phyloP scores from a whole-genome alignment of 2,329 filamentous ascomycete genomes.

The Hypoxylon sp. region DNA sequence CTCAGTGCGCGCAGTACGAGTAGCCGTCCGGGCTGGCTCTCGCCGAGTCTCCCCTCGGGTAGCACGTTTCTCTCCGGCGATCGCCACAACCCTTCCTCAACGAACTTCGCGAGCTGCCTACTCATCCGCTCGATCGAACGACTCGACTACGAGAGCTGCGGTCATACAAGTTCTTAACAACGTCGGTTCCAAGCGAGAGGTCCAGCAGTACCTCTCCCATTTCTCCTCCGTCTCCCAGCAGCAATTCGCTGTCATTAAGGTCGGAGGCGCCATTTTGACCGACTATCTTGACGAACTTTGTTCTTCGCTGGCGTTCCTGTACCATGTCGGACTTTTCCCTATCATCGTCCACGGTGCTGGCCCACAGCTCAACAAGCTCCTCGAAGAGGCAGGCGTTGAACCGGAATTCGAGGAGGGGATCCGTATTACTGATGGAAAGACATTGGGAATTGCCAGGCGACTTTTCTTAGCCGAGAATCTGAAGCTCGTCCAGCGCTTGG shows the following conservation, averaged over 20 bases:
- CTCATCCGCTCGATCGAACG: conserved; percentile 53
- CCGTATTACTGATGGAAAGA: conserved; percentile 95
- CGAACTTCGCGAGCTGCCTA: conserved; percentile 57
- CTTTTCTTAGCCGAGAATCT: conserved; percentile 97
- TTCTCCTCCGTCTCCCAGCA: conserved; percentile 97
- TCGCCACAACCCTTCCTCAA: conserved; percentile 31
- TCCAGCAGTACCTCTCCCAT: conserved; percentile 96
- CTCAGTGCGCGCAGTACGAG: conserved; percentile 50
- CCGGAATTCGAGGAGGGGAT: conserved; percentile 98
- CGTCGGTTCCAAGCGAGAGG: conserved; percentile 95
- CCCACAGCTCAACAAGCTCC: conserved; percentile 91
- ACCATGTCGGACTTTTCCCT: conserved; percentile 94
- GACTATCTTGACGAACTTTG: conserved; percentile 94
- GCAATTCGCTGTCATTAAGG: conserved; percentile 98
- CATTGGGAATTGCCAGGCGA: conserved; percentile 88
- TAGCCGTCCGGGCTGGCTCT: conserved; percentile 52
- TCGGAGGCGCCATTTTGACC: conserved; percentile 94
- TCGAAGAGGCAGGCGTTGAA: conserved; percentile 92
- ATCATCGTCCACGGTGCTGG: conserved; percentile 96
- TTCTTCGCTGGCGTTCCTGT: conserved; percentile 89
- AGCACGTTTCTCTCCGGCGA: conserved; percentile 43
- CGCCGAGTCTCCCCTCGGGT: conserved; percentile 49
- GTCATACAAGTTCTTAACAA: conserved; percentile 94
- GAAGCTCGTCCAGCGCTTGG: conserved; percentile 89
- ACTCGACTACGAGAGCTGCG: conserved; percentile 80